Evolutionary conservation across 805 yeast genomes (phyloP).

Genomic region (Wickerhamiella siamensis): DNA sequence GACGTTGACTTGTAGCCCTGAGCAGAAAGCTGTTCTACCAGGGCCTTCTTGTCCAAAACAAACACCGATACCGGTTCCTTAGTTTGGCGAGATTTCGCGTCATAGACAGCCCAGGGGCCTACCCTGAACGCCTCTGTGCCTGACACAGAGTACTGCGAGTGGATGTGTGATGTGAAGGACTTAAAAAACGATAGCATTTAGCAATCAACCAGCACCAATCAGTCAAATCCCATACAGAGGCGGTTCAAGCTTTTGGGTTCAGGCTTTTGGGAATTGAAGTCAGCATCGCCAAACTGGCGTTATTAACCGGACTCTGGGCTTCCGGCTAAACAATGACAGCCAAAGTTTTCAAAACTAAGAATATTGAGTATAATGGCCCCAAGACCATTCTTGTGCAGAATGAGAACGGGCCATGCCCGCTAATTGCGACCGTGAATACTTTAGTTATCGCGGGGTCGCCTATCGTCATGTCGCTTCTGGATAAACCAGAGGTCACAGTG

Average conservation of each 20-base stretch:
- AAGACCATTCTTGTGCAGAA: slow-evolving; percentile 52
- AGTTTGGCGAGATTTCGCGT: slow-evolving; percentile 53
- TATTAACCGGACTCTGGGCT: too few relatives aligned
- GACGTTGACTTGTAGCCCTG: slow-evolving; percentile 29
- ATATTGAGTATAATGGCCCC: background rate
- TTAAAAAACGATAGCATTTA: slow-evolving; percentile 18
- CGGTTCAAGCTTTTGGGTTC: too few relatives aligned
- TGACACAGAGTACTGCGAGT: slow-evolving; percentile 45
- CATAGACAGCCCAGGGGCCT: slow-evolving; percentile 75
- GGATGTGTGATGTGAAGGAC: slow-evolving; percentile 20
- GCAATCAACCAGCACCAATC: background rate
- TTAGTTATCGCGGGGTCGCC: slow-evolving; percentile 36
- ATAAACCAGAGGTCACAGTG: background rate
- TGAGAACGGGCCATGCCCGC: slow-evolving; percentile 77
- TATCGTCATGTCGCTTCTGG: slow-evolving; percentile 8
- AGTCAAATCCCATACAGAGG: background rate
- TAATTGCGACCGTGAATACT: slow-evolving; percentile 63
- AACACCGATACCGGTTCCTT: slow-evolving; percentile 54
- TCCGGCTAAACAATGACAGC: background rate
- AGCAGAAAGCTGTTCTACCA: slow-evolving; percentile 41
- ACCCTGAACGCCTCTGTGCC: slow-evolving; percentile 54
- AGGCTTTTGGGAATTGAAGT: too few relatives aligned
- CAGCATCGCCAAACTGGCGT: too few relatives aligned
- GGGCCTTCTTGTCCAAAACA: slow-evolving; percentile 66
- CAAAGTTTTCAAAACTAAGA: background rate